These are phyloP conservation scores for Saprolegnia diclina DNA, from an alignment of 352 stramenopile genomes.

Conservation along the genomic window DNA sequence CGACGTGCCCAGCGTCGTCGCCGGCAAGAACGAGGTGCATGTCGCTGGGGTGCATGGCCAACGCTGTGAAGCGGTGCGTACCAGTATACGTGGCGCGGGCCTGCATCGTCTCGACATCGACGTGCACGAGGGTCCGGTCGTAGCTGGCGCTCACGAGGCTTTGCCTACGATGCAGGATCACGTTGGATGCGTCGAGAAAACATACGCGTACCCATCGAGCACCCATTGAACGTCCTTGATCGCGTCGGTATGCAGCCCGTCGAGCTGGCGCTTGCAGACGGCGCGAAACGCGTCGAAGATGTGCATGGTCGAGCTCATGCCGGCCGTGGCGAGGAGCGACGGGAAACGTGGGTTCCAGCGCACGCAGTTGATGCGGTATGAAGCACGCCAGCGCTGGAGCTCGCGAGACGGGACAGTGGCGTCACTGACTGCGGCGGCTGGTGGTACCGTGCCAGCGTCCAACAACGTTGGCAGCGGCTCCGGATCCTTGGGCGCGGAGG, in stretches of 20 bases:
- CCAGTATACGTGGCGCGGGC: not conserved
- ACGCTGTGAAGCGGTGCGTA: not conserved
- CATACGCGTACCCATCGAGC: not conserved
- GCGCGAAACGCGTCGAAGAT: not conserved
- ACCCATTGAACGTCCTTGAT: constrained; percentile 7
- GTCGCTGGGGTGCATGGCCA: not conserved
- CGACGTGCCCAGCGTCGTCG: not conserved
- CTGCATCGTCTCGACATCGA: not conserved
- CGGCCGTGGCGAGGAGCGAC: not conserved
- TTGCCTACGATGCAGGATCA: not conserved
- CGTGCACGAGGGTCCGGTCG: not conserved
- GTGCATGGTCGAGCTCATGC: not conserved
- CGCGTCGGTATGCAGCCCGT: not conserved
- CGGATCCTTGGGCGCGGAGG: not conserved
- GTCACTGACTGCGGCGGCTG: not conserved
- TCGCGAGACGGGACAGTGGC: not conserved
- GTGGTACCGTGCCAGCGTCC: not conserved
- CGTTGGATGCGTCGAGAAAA: not conserved
- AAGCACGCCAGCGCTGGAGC: not conserved
- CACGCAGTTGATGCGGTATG: not conserved
- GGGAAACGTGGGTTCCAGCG: constrained; percentile 2
- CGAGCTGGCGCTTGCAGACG: not conserved
- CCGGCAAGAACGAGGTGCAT: not conserved
- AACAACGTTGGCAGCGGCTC: not conserved
- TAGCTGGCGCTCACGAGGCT: not conserved